These are phyloP conservation scores for Lentinula guzmanii DNA, from an alignment of 768 basidiomycete species.

Conservation along the genomic window DNA sequence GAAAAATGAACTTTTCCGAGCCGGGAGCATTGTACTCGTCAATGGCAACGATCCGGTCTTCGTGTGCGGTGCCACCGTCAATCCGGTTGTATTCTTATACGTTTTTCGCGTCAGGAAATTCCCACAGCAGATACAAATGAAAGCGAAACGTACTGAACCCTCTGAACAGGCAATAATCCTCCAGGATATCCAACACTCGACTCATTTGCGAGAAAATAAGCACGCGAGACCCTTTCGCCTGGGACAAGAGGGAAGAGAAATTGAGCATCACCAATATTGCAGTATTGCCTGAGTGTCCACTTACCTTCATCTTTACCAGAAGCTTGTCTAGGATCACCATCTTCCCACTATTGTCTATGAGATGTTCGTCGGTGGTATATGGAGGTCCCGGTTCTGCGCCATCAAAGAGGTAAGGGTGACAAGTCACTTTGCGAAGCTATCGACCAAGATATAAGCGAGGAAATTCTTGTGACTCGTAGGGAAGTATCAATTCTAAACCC, in stretches of 20 bases:
- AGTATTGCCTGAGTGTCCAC: neutral
- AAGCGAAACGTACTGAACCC: slow-evolving; percentile 61
- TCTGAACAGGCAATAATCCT: slow-evolving; percentile 95
- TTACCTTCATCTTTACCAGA: slow-evolving; percentile 71
- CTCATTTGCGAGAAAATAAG: slow-evolving; percentile 99
- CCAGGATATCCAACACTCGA: slow-evolving; percentile 94
- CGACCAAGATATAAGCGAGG: neutral
- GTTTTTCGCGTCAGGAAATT: neutral
- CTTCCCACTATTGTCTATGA: slow-evolving; percentile 91
- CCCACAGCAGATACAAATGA: neutral
- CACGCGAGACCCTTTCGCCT: slow-evolving; percentile 80
- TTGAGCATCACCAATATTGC: neutral
- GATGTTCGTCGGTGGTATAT: slow-evolving; percentile 96
- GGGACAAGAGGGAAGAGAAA: neutral
- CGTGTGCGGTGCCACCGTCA: slow-evolving; percentile 93
- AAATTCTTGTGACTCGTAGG: neutral
- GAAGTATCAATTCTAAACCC: slow-evolving; percentile 7
- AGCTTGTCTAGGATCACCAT: slow-evolving; percentile 98
- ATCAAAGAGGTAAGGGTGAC: slow-evolving; percentile 89
- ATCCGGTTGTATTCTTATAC: slow-evolving; percentile 91
- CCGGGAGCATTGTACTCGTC: slow-evolving; percentile 96
- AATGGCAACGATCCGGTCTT: slow-evolving; percentile 91
- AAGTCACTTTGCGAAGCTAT: slow-evolving; percentile 79
- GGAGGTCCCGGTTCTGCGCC: slow-evolving; percentile 99
- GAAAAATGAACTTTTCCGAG: slow-evolving; percentile 94